Conservation (phyloP, 148 eudicot genomes). For the Rhododendron molle region DNA sequence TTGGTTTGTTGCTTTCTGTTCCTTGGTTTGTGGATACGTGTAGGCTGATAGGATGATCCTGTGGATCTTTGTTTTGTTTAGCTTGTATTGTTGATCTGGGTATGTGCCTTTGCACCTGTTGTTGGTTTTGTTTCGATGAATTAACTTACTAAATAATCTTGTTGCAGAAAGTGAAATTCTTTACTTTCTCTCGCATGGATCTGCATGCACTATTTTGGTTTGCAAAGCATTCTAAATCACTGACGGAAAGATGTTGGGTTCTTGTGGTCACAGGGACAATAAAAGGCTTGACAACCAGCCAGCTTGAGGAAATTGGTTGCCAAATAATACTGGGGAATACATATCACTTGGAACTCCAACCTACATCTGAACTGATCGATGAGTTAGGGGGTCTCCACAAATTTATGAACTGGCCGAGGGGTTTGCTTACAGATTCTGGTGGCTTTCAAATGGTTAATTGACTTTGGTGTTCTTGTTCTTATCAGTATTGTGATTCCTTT, state of each 20-base stretch:
- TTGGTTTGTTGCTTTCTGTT: background rate
- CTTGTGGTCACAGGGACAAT: conserved; percentile 57
- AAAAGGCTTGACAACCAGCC: conserved; percentile 76
- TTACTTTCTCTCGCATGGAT: background rate
- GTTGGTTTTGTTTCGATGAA: background rate
- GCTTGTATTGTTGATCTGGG: background rate
- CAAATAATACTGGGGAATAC: conserved; percentile 93
- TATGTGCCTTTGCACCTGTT: background rate
- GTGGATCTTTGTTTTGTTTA: background rate
- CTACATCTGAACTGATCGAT: conserved; percentile 80
- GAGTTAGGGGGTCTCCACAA: conserved; percentile 90
- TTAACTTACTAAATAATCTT: background rate
- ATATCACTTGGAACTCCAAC: conserved; percentile 86
- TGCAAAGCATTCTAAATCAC: background rate
- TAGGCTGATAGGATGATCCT: background rate
- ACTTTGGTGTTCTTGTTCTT: conserved; percentile 6
- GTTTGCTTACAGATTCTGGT: conserved; percentile 87
- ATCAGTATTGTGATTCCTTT: background rate
- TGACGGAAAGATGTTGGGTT: background rate
- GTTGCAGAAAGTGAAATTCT: background rate
- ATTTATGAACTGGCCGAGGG: conserved; percentile 94
- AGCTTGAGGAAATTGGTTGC: conserved; percentile 91
- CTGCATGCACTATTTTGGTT: background rate
- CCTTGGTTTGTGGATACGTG: background rate
- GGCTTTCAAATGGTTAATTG: conserved; percentile 87